Conservation (phyloP, 2,329 filamentous ascomycete species). For the Ophiostoma ulmi region DNA sequence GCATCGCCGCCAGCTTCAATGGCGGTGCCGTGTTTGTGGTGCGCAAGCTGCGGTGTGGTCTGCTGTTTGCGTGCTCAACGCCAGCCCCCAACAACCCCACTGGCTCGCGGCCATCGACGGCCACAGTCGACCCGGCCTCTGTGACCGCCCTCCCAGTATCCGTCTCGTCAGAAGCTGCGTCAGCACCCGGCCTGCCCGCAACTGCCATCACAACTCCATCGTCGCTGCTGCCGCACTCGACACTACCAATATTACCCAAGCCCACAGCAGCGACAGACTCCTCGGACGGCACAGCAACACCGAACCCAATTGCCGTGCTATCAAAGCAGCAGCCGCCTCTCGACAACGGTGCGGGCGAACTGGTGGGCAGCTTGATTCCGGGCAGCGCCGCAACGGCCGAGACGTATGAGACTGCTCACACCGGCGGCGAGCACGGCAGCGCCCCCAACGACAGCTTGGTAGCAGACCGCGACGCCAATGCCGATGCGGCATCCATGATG, state of each 20-base stretch:
- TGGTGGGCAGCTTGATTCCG: constrained; percentile 12
- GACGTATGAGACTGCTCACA: constrained; percentile 17
- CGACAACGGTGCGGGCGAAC: neutral
- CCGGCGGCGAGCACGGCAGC: neutral
- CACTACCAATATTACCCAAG: neutral
- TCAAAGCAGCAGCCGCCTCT: neutral
- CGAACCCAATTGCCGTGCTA: constrained; percentile 1
- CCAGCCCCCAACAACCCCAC: constrained; percentile 33
- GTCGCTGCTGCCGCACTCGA: constrained; percentile 18
- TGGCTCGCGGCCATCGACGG: constrained; percentile 15
- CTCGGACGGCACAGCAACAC: neutral
- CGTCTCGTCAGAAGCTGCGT: neutral
- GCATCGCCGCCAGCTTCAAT: constrained; percentile 53
- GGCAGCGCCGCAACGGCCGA: constrained; percentile 17
- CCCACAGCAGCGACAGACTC: neutral
- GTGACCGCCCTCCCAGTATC: neutral
- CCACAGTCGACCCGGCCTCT: constrained; percentile 9
- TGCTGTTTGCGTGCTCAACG: constrained; percentile 59
- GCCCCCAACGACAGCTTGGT: neutral
- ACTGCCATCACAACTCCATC: constrained; percentile 15
- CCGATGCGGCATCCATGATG: constrained; percentile 22
- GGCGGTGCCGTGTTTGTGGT: constrained; percentile 53
- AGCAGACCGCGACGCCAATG: constrained; percentile 2
- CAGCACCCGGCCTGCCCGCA: neutral
- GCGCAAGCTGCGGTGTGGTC: constrained; percentile 51